Conservation (phyloP, 208 protist genomes). For the Acanthamoeba castellanii region DNA sequence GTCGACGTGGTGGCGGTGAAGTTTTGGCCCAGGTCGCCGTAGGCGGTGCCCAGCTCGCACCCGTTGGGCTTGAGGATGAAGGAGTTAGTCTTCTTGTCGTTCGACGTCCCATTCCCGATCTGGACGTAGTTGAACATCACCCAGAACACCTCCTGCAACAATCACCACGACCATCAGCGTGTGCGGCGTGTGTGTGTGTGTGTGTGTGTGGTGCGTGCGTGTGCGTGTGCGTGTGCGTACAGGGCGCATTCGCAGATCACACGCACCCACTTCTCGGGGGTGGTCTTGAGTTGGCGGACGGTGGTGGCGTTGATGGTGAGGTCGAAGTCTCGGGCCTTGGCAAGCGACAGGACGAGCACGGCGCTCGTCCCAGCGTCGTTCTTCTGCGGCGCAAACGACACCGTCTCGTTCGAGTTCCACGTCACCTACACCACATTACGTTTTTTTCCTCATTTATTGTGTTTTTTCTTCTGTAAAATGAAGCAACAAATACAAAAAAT, state of each 20-base stretch:
- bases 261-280: neutral
- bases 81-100: conserved; percentile 4
- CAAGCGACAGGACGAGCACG: neutral
- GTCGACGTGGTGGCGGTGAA: neutral
- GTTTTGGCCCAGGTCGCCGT: neutral
- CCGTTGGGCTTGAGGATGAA: conserved; percentile 27
- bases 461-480: neutral
- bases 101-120: neutral
- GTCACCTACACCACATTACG: neutral
- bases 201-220: too few relatives aligned
- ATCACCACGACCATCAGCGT: too few relatives aligned
- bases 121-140: neutral
- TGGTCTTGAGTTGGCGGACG: neutral
- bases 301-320: neutral
- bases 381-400: neutral
- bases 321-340: neutral
- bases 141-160: neutral
- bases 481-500: too few relatives aligned
- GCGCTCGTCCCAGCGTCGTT: neutral
- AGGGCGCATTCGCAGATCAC: too few relatives aligned
- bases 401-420: neutral
- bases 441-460: neutral
- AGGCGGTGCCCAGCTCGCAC: neutral
- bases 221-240: too few relatives aligned
- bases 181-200: too few relatives aligned